phyloP scores from a whole-genome alignment of 768 basidiomycete species.

The Clavulina sp. region DNA sequence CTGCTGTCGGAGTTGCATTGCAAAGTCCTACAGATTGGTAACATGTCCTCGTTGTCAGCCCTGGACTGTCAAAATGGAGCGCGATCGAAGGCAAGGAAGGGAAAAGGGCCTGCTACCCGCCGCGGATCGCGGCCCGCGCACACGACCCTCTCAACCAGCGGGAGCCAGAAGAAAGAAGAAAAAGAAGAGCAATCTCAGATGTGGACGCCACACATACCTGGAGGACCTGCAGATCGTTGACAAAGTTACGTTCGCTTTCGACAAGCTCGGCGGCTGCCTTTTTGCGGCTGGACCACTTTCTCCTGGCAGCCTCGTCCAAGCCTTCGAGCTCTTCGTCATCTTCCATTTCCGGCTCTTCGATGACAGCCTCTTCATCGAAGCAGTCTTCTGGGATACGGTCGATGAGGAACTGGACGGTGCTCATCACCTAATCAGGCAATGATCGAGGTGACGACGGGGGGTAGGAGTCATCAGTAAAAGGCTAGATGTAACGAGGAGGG shows the following conservation, averaged over 20 bases:
- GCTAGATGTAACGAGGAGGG: background rate
- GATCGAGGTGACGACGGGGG: background rate
- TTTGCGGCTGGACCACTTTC: no score
- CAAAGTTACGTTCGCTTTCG: slow-evolving; percentile 90
- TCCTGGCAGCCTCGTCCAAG: background rate
- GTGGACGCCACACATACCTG: slow-evolving; percentile 41
- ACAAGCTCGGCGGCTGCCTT: slow-evolving; percentile 79
- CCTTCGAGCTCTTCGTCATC: slow-evolving; percentile 24
- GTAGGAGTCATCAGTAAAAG: slow-evolving; percentile 2
- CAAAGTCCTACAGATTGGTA: slow-evolving; percentile 50
- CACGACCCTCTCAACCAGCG: background rate
- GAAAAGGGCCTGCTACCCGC: background rate
- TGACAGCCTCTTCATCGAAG: background rate
- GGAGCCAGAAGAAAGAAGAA: no score
- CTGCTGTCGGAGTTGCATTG: slow-evolving; percentile 61
- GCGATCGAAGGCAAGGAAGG: no score
- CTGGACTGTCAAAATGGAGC: no score
- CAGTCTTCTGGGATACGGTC: slow-evolving; percentile 46
- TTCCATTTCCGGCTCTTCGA: slow-evolving; percentile 6
- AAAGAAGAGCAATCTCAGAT: slow-evolving; percentile 11
- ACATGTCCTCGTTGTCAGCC: background rate
- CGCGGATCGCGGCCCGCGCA: background rate
- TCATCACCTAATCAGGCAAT: slow-evolving; percentile 45
- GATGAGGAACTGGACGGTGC: slow-evolving; percentile 74
- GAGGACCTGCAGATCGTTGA: slow-evolving; percentile 90